These are phyloP conservation scores for Amanita pallidorosea DNA, from an alignment of 768 basidiomycete species.

Conservation along the genomic window DNA sequence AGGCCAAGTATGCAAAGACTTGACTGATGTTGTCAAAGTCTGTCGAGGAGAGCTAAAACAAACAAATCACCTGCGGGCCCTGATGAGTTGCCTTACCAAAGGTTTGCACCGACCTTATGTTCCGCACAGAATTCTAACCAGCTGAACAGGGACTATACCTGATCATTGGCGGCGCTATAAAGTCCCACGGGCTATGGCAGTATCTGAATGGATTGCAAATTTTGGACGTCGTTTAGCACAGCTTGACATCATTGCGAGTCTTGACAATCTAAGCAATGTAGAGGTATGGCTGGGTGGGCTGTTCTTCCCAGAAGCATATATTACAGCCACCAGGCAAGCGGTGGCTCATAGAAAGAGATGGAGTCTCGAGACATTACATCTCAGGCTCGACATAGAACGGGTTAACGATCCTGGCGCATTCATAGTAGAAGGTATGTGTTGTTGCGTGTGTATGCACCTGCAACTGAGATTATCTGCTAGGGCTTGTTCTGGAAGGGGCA, in stretches of 20 bases:
- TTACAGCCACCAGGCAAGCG: constrained; percentile 93
- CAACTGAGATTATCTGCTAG: constrained; percentile 26
- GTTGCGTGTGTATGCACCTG: background rate
- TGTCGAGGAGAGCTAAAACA: constrained; percentile 86
- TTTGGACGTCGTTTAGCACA: constrained; percentile 75
- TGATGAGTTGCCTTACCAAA: constrained; percentile 87
- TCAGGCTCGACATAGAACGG: constrained; percentile 74
- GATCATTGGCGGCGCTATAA: constrained; percentile 86
- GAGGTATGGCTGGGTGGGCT: constrained; percentile 90
- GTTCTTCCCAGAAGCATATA: constrained; percentile 94
- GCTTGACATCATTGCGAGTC: constrained; percentile 57
- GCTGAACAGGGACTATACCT: constrained; percentile 67
- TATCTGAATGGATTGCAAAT: constrained; percentile 80
- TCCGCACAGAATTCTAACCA: background rate
- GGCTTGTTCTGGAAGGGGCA: constrained; percentile 82
- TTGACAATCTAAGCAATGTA: constrained; percentile 54
- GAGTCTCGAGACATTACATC: constrained; percentile 81
- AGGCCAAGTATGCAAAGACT: constrained; percentile 69
- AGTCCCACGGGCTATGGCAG: constrained; percentile 70
- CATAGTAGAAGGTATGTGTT: constrained; percentile 70
- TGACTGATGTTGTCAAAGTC: constrained; percentile 72
- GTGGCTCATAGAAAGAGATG: constrained; percentile 87
- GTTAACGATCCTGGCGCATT: constrained; percentile 73
- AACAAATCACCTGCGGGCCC: constrained; percentile 87
- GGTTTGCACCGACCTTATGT: constrained; percentile 31